Evolutionary conservation across 345 rosid species (phyloP).

Genomic region (Eucalyptus curtisii): DNA sequence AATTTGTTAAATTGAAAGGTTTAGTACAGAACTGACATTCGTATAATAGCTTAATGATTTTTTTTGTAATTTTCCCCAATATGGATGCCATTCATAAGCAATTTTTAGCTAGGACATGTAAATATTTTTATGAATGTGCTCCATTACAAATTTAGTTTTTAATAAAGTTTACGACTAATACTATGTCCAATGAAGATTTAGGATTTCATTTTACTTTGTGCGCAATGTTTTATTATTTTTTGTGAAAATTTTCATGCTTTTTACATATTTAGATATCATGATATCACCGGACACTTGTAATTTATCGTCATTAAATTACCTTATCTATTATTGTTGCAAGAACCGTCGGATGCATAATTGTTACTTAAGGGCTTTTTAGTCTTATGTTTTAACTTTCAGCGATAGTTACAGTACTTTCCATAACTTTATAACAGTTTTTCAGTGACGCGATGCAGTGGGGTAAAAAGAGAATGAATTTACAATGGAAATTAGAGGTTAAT

Average conservation of each 20-base stretch:
- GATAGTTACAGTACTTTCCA: not conserved
- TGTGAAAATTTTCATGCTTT: not conserved
- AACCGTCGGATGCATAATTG: not conserved
- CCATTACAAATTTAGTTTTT: not conserved
- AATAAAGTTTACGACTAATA: not conserved
- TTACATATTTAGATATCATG: not conserved
- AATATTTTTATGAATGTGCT: not conserved
- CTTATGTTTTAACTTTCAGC: not conserved
- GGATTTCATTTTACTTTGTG: not conserved
- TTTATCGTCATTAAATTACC: not conserved
- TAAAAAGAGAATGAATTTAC: not conserved
- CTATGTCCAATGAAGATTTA: not conserved
- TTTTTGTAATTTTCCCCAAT: not conserved
- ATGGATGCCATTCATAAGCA: not conserved
- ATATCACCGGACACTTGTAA: not conserved
- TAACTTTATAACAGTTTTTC: not conserved
- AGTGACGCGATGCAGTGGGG: not conserved
- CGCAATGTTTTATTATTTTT: not conserved
- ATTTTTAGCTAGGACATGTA: not conserved
- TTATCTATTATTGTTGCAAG: not conserved
- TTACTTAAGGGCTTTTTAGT: not conserved
- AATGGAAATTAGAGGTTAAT: not conserved
- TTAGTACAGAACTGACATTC: rapidly evolving
- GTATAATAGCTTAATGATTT: not conserved
- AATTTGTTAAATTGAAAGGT: not conserved